Conservation (phyloP, 345 rosid species). For the Eucalyptus virginea region DNA sequence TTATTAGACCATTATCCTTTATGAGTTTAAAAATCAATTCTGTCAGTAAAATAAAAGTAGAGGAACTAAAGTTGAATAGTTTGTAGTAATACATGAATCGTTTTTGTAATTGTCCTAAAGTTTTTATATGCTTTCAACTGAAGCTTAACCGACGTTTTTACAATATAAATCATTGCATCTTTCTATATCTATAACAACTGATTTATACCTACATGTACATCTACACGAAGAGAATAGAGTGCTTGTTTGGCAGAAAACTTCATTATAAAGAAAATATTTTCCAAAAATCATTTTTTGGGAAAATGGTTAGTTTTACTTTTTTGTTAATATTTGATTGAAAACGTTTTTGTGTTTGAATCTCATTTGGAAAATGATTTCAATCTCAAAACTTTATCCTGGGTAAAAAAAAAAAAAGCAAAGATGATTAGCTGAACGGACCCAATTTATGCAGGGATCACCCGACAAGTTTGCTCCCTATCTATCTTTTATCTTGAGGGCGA, state of each 20-base stretch:
- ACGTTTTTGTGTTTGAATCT: accelerated
- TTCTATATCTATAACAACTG: not conserved
- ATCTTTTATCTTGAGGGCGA: too few relatives aligned
- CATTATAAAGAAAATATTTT: too few relatives aligned
- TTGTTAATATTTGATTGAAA: too few relatives aligned
- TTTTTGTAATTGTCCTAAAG: not conserved
- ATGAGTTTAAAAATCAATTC: not conserved
- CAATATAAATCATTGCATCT: not conserved
- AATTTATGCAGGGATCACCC: too few relatives aligned
- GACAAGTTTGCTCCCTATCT: too few relatives aligned
- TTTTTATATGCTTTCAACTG: not conserved
- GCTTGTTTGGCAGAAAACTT: too few relatives aligned
- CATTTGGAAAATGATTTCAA: too few relatives aligned
- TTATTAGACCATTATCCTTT: not conserved
- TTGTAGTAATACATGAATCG: not conserved
- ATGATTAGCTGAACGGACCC: too few relatives aligned
- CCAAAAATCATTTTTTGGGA: too few relatives aligned
- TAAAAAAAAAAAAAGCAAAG: too few relatives aligned
- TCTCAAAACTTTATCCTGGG: too few relatives aligned
- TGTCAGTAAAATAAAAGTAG: not conserved
- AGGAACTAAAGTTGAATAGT: too few relatives aligned
- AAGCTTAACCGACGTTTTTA: not conserved
- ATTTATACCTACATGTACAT: not conserved
- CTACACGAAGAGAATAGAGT: not conserved
- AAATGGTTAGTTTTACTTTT: accelerated